Evolutionary conservation across 208 protist genomes (phyloP), one percentile per base, ranked within the genome.

Genomic region (Acanthamoeba comandoni): DNA sequence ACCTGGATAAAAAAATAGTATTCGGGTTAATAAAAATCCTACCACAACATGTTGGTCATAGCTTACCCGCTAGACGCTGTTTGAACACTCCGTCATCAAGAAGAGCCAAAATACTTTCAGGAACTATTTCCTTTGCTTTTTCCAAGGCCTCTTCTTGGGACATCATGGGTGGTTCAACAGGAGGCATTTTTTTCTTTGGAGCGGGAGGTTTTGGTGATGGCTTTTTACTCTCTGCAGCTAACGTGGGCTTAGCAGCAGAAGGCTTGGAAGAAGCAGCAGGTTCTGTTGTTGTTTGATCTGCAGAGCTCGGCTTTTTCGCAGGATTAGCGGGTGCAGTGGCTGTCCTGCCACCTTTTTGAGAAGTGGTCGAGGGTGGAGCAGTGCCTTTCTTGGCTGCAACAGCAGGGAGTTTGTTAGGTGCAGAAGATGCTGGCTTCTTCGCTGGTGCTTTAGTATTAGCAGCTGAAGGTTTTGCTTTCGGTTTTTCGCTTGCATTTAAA

Each of bases 11-110:
- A n/a, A n/a, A n/a, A n/a, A n/a, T n/a, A 8, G 62, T 29, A 70
- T 70, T n/a, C 24, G 62, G 62, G 8, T n/a, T 70, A 39, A n/a
- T 12, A 29, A 8, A 8, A 19, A 75, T 13, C 31, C 11, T 49
- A 39, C 17, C 11, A 24, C 22, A 48, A 4, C 29, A 29, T n/a
- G 19, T 19, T 29, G 4, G 13, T 52, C 19, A 35, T 31, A 77
- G 73, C 8, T 24, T 35, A 52, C 26, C 57, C 8, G 26, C 71
- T 64, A 87, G 17, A 2, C 80, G 19, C 22, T 88, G 49, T 49
- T 88, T 88, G 58, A 55, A 88, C 29, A 19, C 15, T 31, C n/a
- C 80, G 13, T 88, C 80, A 7, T 70, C 80, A n/a, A 88, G 80
- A 12, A 71, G 52, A 0, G 60, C 43, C 0, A 88, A 31, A 15